Percentiles rank a stretch among this genome's conserved stretches.
Evolutionary conservation across 768 basidiomycete genomes (phyloP).

Genomic region (Tubosaeta brunneosetosa): DNA sequence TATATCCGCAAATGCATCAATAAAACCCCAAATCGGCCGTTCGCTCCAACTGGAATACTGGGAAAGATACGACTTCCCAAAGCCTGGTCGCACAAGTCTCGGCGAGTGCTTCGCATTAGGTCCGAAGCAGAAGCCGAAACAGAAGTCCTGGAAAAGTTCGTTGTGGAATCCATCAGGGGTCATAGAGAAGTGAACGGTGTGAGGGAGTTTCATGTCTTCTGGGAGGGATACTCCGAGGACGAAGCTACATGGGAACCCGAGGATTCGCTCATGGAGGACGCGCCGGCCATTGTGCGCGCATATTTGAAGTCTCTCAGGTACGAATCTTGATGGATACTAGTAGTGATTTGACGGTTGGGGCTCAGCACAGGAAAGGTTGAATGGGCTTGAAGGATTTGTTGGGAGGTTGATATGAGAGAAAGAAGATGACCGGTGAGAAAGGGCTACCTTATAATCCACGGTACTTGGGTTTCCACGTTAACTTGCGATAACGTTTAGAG

Average conservation of each 20-base stretch:
- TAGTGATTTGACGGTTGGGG: not conserved
- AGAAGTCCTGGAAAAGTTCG: conserved; percentile 37
- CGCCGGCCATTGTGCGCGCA: conserved; percentile 40
- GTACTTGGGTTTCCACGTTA: conserved; percentile 6
- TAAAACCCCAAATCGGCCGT: conserved; percentile 34
- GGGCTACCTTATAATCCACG: conserved; percentile 11
- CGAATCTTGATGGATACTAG: not conserved
- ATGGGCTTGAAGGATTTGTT: not conserved
- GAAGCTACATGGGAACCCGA: conserved; percentile 61
- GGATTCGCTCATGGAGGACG: conserved; percentile 42
- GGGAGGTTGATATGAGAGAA: not conserved
- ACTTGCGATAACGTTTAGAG: conserved; percentile 8
- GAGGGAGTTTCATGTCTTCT: conserved; percentile 46
- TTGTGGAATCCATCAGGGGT: conserved; percentile 36
- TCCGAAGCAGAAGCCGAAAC: conserved; percentile 30
- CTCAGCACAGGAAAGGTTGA: conserved; percentile 6
- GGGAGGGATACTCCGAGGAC: conserved; percentile 49
- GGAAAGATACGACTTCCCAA: conserved; percentile 38
- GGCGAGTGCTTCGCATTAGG: conserved; percentile 39
- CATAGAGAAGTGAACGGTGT: conserved; percentile 36
- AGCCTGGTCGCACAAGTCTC: conserved; percentile 52
- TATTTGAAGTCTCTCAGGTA: conserved; percentile 30
- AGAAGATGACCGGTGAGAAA: conserved; percentile 9
- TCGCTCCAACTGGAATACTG: conserved; percentile 28
- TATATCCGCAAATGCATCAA: conserved; percentile 49